Evolutionary conservation across 2,329 filamentous ascomycete species (phyloP), one percentile per base, ranked within the genome.

Genomic region (Xylariaceae sp.): DNA sequence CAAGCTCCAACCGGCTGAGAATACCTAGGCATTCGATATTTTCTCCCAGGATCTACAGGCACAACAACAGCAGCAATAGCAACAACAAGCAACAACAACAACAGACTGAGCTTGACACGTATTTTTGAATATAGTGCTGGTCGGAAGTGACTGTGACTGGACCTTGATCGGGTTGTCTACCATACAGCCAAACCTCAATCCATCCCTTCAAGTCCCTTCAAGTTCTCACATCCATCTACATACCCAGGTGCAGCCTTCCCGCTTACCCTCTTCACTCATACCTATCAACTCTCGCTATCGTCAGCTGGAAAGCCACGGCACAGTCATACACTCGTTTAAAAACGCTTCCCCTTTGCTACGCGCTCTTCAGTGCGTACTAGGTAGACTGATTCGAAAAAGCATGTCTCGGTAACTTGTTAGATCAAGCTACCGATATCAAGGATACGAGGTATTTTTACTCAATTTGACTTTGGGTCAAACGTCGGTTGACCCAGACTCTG

Each of bases 271-370:
- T n/a, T 45, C 23, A 11, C 26, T 9, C n/a, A 28, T 4, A 8
- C 33, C 16, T 12, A 7, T 36, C 12, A 36, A 34, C 53, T 40
- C 52, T 55, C 41, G 39, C 41, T 52, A 14, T 34, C 43, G 21
- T 26, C 51, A 34, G 31, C 31, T 19, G 11, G 19, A 21, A 12
- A 45, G 46, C 49, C 41, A 48, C 43, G 24, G 45, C 41, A 17
- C 33, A 41, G 53, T 55, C 36, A 29, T 44, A 45, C 56, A 46
- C 43, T 59, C 52, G 33, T 59, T 61, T 56, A 23, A 16, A 28
- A n/a, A 41, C 53, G 44, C 24, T 33, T 43, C 17, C 47, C 9
- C 19, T 39, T 36, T 33, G 26, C 16, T 49, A 23, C 23, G 19
- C 31, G 7, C 26, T 41, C 31, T 46, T 28, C 36, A 43, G 19